Base-by-base conservation (phyloP, 192 early-diverging fungal genomes). In the Coemansia sp. region DNA sequence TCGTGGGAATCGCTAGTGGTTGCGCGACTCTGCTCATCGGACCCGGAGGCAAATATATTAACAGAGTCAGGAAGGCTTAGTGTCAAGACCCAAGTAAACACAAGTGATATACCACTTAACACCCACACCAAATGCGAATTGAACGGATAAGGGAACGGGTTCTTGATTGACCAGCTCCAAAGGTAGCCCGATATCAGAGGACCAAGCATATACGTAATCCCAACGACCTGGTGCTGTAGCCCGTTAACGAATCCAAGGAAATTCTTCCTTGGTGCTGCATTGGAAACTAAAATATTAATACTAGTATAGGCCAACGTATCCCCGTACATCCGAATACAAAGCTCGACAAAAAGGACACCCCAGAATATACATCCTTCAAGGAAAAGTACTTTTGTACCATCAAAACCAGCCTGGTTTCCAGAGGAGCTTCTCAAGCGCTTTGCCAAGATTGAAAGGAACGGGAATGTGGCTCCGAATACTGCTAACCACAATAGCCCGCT, bases 81-180 rank as follows among this genome's bases (percentile, higher is more conserved):
- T 41, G 74, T 67, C 57, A 70, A 5, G 23, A 46, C 18, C 44
- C 58, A 44, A 3, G 71, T 45, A 7, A 67, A 14, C 0, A 60
- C 24, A 9, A 73, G 58, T 1, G 69, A 11, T n/a, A 64, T 9
- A 6, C 66, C 45, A 30, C 74, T 62, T 1, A 76, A 20, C 12
- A 65, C 60, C 79, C 79, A 82, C 7, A 77, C 64, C 1, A 82
- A 39, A 14, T 81, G 78, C 23, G 63, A 30, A 3, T 30, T 30
- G 30, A 30, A 30, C 3, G 30, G 30, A 30, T 30, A 30, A 3
- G 30, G 30, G 30, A 67, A 55, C 18, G 64, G 48, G 49, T 77
- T 67, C 64, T 76, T 73, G 43, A 67, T 58, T 0, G 79, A 82
- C 73, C 71, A 73, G 44, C 67, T 63, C 79, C 79, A 77, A 10